Base-by-base conservation (phyloP, 192 early-diverging fungal species). In the Podila verticillata region DNA sequence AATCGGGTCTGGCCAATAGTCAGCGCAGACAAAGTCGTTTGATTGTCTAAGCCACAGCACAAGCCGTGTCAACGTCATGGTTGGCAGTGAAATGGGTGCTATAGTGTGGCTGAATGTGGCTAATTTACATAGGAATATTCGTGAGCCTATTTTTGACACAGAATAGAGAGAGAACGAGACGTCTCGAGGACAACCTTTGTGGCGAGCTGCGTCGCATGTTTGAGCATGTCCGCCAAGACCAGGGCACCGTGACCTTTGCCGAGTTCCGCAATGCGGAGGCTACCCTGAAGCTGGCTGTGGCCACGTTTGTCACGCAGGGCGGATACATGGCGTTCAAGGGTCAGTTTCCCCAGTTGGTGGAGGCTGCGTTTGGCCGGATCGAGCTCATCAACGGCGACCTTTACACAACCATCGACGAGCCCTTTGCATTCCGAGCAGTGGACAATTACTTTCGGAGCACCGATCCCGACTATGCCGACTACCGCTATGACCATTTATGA, bases 321-420 rank as follows among this genome's bases (percentile, higher is more conserved):
- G 61, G 61, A n/a, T 58, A 28, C 36, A 57, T 57, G 61, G 61
- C 61, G 22, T 72, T 57, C 49, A 63, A 56, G 24, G 70, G 70
- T 36, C 17, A 47, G 61, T 10, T 72, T 49, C 51, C 54, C 32
- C 29, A 72, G 70, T 57, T 72, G 47, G 61, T 72, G 7, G 51
- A 72, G 60, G 31, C 36, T 30, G 70, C 70, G 0, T 72, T 72
- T 57, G 61, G 61, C 51, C 61, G 61, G 35, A 72, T 72, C 54
- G 32, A 34, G 15, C 36, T 61, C 8, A 28, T 62, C 48, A 24
- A 62, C 48, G 24, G 60, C 31, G 48, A 62, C 6, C 35, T 31
- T 9, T 51, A 39, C 58, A 62, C 68, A 2, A 35, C 51, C 1
- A 72, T 72, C n/a, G 61, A 72, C 7, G 61, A 72, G 39, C 70